Base-by-base conservation (phyloP, 2,329 filamentous ascomycete genomes). In the Calonectria fujianensis region DNA sequence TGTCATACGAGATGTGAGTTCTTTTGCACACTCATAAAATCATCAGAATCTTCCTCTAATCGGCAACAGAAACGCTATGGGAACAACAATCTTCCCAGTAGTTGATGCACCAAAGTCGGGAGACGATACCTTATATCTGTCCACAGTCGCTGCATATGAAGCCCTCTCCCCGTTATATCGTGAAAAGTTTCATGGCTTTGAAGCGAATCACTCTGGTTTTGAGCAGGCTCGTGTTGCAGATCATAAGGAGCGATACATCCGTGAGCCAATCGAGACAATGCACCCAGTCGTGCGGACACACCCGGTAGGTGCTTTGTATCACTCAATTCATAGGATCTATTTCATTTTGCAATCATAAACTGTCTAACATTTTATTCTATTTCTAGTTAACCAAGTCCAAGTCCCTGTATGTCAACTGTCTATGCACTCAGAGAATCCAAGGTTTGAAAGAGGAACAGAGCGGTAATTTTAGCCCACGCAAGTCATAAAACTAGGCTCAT, bases 371-470 rank as follows among this genome's bases (percentile, higher is more conserved):
- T 35, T 7, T 2, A 8, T 10, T 48, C 3, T 2, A 45, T 14
- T 10, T n/a, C 4, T 18, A 69, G 66, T 51, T 69, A 3, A 59
- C 66, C 5, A 69, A 59, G 27, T 69, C 66, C 14, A 69, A 94
- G 82, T 91, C 93, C 0, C 85, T 94, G 3, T 94, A 89, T 79
- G 90, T 94, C 27, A 94, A 94, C 80, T 90, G 90, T 10, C 72
- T 70, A 87, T 89, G 93, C 85, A 93, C 92, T 9, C 88, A 91
- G 41, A 86, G 89, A 57, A 93, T 94, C 52, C 88, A 93, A 0
- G 92, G 92, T 3, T 92, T 90, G 82, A 93, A 94, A 84, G 91
- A 93, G 78, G 93, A 94, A 80, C 93, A 94, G 82, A 92, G 89
- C 11, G 93, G 94, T 74, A 86, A 27, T 27, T 18, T 24, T 6